Base-by-base conservation (phyloP, 495 filamentous ascomycete genomes). In the Melanomma pulvis-pyrius region DNA sequence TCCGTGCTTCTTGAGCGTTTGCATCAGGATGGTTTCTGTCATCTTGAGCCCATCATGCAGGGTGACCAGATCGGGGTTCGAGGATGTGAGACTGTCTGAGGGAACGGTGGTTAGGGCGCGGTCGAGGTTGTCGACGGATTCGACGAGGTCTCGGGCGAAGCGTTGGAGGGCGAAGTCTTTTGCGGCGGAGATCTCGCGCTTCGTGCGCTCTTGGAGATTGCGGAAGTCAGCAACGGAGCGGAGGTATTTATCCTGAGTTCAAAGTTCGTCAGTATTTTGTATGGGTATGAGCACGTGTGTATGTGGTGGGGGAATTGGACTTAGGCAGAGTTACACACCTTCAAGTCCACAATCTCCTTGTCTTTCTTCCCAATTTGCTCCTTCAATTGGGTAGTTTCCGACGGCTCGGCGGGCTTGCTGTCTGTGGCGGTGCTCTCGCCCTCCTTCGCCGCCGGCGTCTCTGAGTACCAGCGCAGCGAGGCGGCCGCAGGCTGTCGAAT, bases 91-190 rank as follows among this genome's bases (percentile, higher is more conserved):
- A 77, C 88, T 88, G 26, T 90, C 88, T 47, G 83, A 73, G 46
- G 92, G 87, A 57, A 97, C 94, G 59, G 86, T 89, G 53, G 80
- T 70, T 41, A 98, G 84, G 51, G 94, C 94, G 65, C 92, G 91
- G 78, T 98, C 94, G 55, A 98, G 87, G 83, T 97, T 98, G 82
- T 98, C 94, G 75, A 98, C 87, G 73, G 83, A 88, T 71, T 98
- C 94, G 57, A 98, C 84, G 44, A 98, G 88, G 79, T 98, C 94
- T 75, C 89, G 87, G 74, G 93, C 92, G 79, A 98, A 98, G 58
- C 87, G 85, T 76, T 96, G 91, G 75, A 98, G 92, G 62, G 96
- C 96, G 71, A 93, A 98, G 80, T 96, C 91, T 56, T 69, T 88
- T 41, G 92, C 90, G 34, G 83, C 76, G 74, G 96, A 89, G 77